Conservation (phyloP, 805 yeast genomes). For the Lipomyces mesembrius region DNA sequence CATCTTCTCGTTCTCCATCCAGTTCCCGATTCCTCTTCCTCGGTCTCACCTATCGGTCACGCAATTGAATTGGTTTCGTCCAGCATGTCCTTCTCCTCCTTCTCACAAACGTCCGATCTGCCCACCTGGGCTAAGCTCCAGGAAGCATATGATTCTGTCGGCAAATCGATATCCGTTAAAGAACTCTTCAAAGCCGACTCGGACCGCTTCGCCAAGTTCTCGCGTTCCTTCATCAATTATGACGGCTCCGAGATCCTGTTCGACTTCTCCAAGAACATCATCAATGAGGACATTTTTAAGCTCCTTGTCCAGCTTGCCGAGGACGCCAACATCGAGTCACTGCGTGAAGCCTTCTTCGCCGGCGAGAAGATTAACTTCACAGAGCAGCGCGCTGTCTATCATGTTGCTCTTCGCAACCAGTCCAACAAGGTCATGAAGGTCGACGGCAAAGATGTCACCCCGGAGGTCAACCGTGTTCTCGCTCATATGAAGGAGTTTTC, state of each 20-base stretch:
- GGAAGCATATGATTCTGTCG: slow-evolving; percentile 66
- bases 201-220: slow-evolving; percentile 72
- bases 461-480: slow-evolving; percentile 88
- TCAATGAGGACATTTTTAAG: slow-evolving; percentile 78
- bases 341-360: slow-evolving; percentile 88
- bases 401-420: slow-evolving; percentile 95
- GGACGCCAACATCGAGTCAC: slow-evolving; percentile 83
- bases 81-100: slow-evolving; percentile 51
- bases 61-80: not conserved
- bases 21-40: not conserved
- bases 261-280: slow-evolving; percentile 93
- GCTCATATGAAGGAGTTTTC: slow-evolving; percentile 97
- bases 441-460: slow-evolving; percentile 86
- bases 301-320: slow-evolving; percentile 78
- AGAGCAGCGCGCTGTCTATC: slow-evolving; percentile 96
- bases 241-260: slow-evolving; percentile 89
- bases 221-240: slow-evolving; percentile 77
- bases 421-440: slow-evolving; percentile 81
- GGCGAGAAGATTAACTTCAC: slow-evolving; percentile 96
- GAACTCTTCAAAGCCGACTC: slow-evolving; percentile 79
- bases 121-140: slow-evolving; percentile 85
- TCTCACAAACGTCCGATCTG: slow-evolving; percentile 69
- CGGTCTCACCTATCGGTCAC: not conserved
- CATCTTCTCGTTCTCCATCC: not conserved
- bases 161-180: slow-evolving; percentile 72